Base-by-base conservation (phyloP, 1,284 basidiomycete species). In the Trametes pubescens region DNA sequence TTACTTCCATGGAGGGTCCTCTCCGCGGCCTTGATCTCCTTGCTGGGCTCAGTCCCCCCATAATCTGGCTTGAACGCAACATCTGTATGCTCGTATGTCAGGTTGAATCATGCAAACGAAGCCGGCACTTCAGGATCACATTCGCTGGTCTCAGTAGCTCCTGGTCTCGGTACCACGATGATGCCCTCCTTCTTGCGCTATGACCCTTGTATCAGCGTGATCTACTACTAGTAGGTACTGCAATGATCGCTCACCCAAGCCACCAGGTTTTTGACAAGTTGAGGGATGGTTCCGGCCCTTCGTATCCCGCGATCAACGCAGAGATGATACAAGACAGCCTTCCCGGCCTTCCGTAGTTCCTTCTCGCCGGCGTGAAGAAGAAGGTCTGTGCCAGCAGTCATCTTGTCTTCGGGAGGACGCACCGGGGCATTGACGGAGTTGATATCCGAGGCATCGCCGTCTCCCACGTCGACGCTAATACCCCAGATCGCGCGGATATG, bases 401-500 rank as follows among this genome's bases (percentile, higher is more conserved):
- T 47, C 24, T 47, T 47, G 24, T 26, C 49, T 21, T 40, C 34
- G 18, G 56, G 24, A 16, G 49, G 61, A 14, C 44, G 43, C 4
- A 32, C 44, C 18, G n/a, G 54, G 26, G 18, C 18, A 9, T 7
- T n/a, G 14, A 7, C 40, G 18, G 40, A 43, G 16, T n/a, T 46
- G 14, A 35, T 51, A 2, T 6, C 44, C 14, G 35, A 37, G 14
- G 70, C 69, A 58, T 71, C 69, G 2, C 70, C 67, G 18, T 74
- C 71, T 18, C 56, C 55, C 14, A 54, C 21, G 10, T 61, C 51
- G 0, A 65, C 51, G 51, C 73, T 69, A 47, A 79, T 72, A 4
- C 73, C 68, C 65, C 76, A 77, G 7, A 77, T 56, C 0, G 64
- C 48, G 4, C 71, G 64, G 48, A 66, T 66, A 53, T 79, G 78